Base-by-base conservation (phyloP, 768 basidiomycete species). In the Russula olivacea region DNA sequence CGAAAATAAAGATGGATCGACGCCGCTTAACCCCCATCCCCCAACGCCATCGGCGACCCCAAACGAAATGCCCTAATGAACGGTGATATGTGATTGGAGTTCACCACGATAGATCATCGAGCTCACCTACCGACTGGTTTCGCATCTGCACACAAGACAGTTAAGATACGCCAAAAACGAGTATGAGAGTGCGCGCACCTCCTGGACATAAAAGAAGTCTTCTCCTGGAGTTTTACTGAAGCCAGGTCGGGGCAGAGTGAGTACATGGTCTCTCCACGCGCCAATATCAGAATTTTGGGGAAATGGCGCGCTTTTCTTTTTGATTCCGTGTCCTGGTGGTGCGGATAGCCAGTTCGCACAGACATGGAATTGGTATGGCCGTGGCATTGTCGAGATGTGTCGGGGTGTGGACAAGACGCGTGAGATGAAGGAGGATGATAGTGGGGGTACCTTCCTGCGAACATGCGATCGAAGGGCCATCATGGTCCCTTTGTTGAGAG, bases 41-140 rank as follows among this genome's bases (percentile, higher is more conserved):
- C 93, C 93, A 4, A 97, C 93, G 21, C 94, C 94, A 69, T 98
- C 94, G 43, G 93, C 91, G 5, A 97, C 83, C 41, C 91, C 93
- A 58, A 97, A 79, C 2, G 88, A 82, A 32, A 91, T 72, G 25
- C 89, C 89, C 89, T 91, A 34, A n/a, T 25, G 23, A 15, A 34
- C 48, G 21, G 56, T 23, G 47, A 58, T 36, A 50, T 50, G 56
- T 68, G 68, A 59, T 58, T 56, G 51, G 60, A 60, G 64, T 56
- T 66, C 25, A 23, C 41, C 40, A 38, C 28, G 28, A 40, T 47
- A 34, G 32, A 36, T 34, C 55, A 34, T 41, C 30, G 53, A 58
- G 63, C 72, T 68, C 69, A 81, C 86, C 76, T 79, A 92, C 90
- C 79, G 90, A 91, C 60, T 79, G 76, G 70, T 84, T 84, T 51